Percentiles rank a stretch among this genome's conserved stretches.
Evolutionary conservation across 169 alveolate genomes (phyloP).

Genomic region (Condylostoma magnum): DNA sequence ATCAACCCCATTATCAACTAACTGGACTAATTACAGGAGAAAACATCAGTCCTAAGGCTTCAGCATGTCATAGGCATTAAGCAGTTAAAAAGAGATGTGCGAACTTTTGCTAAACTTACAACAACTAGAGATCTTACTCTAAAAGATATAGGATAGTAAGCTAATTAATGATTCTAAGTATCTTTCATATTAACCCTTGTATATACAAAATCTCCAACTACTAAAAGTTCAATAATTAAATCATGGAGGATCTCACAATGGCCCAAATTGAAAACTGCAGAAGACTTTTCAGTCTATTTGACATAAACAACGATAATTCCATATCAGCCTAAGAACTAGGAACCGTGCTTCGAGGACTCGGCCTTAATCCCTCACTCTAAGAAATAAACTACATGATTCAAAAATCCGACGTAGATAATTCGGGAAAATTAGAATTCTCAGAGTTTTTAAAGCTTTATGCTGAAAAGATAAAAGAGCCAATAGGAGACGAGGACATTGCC

Average conservation of each 20-base stretch:
- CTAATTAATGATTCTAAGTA: too few relatives aligned
- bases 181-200: too few relatives aligned
- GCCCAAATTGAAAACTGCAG: constrained; percentile 26
- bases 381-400: constrained; percentile 26
- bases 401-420: constrained; percentile 7
- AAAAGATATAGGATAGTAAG: too few relatives aligned
- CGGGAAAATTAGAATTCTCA: constrained; percentile 27
- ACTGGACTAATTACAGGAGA: too few relatives aligned
- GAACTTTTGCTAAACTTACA: too few relatives aligned
- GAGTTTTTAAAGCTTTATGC: constrained; percentile 31
- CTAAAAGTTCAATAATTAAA: background rate
- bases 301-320: constrained; percentile 35
- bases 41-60: too few relatives aligned
- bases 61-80: too few relatives aligned
- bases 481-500: constrained; percentile 32
- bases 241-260: background rate
- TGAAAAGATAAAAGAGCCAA: constrained; percentile 21
- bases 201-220: too few relatives aligned
- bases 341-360: constrained; percentile 28
- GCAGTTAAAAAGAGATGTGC: too few relatives aligned
- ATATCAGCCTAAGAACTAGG: constrained; percentile 34
- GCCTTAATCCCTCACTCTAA: constrained; percentile 25
- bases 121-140: too few relatives aligned
- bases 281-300: constrained; percentile 34
- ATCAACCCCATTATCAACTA: too few relatives aligned